Percentiles rank a stretch among this genome's conserved stretches.
These are phyloP conservation scores for Cynara cardunculus DNA, from an alignment of 129 eudicot species.

Conservation along the genomic window DNA sequence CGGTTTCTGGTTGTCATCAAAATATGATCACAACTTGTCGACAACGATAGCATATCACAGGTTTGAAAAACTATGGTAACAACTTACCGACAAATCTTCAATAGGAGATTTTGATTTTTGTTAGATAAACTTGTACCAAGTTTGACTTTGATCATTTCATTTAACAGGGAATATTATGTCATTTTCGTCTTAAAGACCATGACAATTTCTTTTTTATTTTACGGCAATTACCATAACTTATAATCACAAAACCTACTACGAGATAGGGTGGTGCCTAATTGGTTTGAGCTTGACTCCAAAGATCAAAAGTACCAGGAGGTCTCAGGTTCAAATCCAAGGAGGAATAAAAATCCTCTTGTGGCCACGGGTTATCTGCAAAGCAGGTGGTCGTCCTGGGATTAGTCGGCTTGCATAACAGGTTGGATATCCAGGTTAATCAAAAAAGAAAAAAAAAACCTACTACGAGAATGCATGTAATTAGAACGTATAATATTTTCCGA, in stretches of 20 bases:
- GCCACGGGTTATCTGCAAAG: no score
- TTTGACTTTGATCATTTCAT: not conserved
- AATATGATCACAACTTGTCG: not conserved
- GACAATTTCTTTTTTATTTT: not conserved
- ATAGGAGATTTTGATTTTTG: not conserved
- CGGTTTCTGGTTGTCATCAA: not conserved
- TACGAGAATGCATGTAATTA: not conserved
- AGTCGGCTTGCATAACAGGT: no score
- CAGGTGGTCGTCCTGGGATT: no score
- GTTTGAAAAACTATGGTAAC: not conserved
- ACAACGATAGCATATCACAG: not conserved
- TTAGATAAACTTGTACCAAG: not conserved
- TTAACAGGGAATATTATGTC: not conserved
- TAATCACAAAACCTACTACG: not conserved
- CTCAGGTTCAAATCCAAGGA: no score
- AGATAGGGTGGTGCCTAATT: no score
- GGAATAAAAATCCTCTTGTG: no score
- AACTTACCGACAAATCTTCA: not conserved
- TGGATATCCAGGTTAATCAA: no score
- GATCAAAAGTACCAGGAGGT: no score
- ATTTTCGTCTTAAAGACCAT: not conserved
- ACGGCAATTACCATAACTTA: not conserved
- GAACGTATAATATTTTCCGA: no score
- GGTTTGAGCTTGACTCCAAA: no score
- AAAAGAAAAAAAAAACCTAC: no score